Base-by-base conservation (phyloP, 352 stramenopile species). In the Plasmopara muralis region DNA sequence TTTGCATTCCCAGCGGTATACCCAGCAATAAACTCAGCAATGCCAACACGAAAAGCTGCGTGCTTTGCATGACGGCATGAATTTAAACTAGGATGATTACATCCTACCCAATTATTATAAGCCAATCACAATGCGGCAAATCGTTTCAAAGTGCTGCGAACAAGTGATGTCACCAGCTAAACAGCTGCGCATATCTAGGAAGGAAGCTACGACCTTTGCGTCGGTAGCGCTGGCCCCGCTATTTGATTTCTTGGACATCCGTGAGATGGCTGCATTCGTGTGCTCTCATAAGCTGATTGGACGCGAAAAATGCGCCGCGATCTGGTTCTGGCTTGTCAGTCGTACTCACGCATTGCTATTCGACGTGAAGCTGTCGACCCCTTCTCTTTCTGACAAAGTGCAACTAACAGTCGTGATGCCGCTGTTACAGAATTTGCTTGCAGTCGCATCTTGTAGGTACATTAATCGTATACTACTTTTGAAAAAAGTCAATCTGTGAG, bases 161-260 rank as follows among this genome's bases (percentile, higher is more conserved):
- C 10, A 12, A 35, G 40, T 43, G 5, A 64, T 63, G 52, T 40
- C 57, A 33, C 30, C 52, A 6, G 10, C n/a, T 39, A 69, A 62
- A 47, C 61, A 66, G 33, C 38, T 43, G 5, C 57, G 51, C 45
- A 18, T 47, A 9, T 50, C 46, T 5, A 10, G 25, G 18, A 42
- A 31, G 16, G 42, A 14, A 15, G n/a, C 44, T 0, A 30, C 40
- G 16, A 49, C 43, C n/a, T 37, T 61, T 18, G 29, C 55, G 29
- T 62, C 85, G 41, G 62, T 64, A n/a, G 68, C 77, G 13, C 50
- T 65, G 40, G 30, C 66, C 28, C 66, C 70, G 25, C 50, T 85
- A n/a, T 65, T 88, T 9, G 71, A 83, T 33, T 84, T 83, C 55
- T 55, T 86, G 18, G 54, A 80, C 25, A 55, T 70, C 0, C 54